Evolutionary conservation across 2,329 filamentous ascomycete genomes (phyloP), one percentile per base, ranked within the genome.

Genomic region (Alternaria rosae): DNA sequence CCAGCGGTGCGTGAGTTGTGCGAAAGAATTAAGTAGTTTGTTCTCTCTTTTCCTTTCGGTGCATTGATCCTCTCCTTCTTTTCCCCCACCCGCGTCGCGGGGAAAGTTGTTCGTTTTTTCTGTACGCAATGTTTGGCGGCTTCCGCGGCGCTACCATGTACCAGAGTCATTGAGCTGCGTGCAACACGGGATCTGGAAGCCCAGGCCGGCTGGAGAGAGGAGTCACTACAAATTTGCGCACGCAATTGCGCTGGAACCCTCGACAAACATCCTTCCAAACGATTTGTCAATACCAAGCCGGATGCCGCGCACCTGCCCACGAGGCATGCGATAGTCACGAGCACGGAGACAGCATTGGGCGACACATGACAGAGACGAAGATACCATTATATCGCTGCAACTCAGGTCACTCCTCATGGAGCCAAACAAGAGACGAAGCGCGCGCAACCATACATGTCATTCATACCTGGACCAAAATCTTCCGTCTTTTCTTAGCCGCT

Each of bases 11-110:
- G 44, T 51, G 47, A 51, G 51, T 50, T 59, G 61, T 68, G 61
- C 65, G 65, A 71, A 74, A 74, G 72, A 73, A 72, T 75, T 38
- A 17, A 70, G 64, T 47, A 62, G 47, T 57, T 53, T 68, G 59
- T 23, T 52, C 21, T 47, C 55, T 50, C 54, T 50, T 47, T 25
- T 57, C 23, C 52, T 55, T 54, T 55, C 51, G 48, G 21, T 59
- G 47, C 54, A 61, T 59, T 51, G 57, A 48, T 59, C 41, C 48
- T 62, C 50, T 59, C 38, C 38, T 62, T 25, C 43, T 17, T 26
- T 23, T 4, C 20, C 23, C 17, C 12, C 15, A 17, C 45, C 13
- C 25, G 42, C 20, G 28, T 55, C 32, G 25, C 25, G 44, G 26
- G 23, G 47, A 35, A n/a, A n/a, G 17, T 51, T 38, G 47, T 51